Base-by-base conservation (phyloP, 257 asterid genomes). In the Gynochthodes officinalis region DNA sequence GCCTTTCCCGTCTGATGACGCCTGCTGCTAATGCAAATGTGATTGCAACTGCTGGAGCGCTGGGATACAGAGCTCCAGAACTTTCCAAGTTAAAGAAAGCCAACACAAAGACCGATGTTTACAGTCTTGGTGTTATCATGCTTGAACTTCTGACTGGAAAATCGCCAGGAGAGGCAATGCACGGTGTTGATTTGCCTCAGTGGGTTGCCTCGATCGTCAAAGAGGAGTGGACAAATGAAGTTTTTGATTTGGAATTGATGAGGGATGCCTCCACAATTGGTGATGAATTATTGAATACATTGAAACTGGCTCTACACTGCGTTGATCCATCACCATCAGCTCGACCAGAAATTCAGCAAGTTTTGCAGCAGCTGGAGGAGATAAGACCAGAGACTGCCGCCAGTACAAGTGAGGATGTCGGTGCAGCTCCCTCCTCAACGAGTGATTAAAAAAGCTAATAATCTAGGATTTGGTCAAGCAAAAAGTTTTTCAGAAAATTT, bases 141-240 rank as follows among this genome's bases (percentile, higher is more conserved):
- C 59, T 95, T 59, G 98, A 95, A 77, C 96, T 95, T 30, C 86
- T 95, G 5, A 95, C 98, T 0, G 99, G 99, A 70, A 95, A 87
- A 76, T 90, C 99, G 0, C 96, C 98, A 0, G 98, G 96, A 2
- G 96, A 88, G 85, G 93, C 90, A 28, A 82, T 86, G 91, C 70
- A 88, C 77, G 98, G 96, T 0, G 85, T 78, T 57, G 96, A 89
- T 67, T 78, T 91, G 85, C 97, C 97, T 3, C 96, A 90, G 25
- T 89, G 99, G 97, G 99, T 94, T 63, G 97, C 99, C 15, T 94
- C 99, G 9, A 86, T 86, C 5, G 99, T 94, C 75, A 94, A 91
- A 69, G 96, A 94, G 75, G 99, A 94, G 79, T 94, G 99, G 99
- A 94, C 99, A 1, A 94, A 94, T 40, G 99, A 92, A 65, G 96